phyloP scores from a whole-genome alignment of 768 basidiomycete species.

The Hypsizygus marmoreus region DNA sequence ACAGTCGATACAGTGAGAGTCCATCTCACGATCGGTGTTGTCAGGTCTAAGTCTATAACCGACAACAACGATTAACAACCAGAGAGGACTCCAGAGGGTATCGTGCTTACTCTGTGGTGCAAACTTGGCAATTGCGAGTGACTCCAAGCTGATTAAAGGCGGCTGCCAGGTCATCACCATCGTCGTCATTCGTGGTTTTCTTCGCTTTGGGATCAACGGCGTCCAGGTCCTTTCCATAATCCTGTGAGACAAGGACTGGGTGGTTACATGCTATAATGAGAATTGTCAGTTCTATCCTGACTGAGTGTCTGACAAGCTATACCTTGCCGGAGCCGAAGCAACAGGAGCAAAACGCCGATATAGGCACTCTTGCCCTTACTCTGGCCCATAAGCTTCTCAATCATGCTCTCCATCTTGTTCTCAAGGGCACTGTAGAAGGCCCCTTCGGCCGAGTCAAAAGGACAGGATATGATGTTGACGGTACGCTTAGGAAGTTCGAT shows the following conservation, averaged over 20 bases:
- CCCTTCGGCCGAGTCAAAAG: conserved; percentile 75
- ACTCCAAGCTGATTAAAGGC: conserved; percentile 75
- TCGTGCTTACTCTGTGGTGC: conserved; percentile 62
- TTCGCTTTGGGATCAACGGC: conserved; percentile 69
- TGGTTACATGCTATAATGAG: conserved; percentile 79
- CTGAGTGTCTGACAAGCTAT: too few species aligned
- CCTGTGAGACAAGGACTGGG: conserved; percentile 77
- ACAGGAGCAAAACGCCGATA: conserved; percentile 67
- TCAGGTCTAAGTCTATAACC: conserved; percentile 39
- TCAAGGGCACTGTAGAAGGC: conserved; percentile 79
- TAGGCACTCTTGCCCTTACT: conserved; percentile 60
- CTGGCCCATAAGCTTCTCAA: conserved; percentile 66
- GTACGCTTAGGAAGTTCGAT: conserved; percentile 77
- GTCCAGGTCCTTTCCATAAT: conserved; percentile 71
- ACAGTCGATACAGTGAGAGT: conserved; percentile 63
- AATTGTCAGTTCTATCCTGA: neutral
- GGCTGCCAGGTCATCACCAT: conserved; percentile 74
- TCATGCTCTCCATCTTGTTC: conserved; percentile 60
- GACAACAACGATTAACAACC: conserved; percentile 5
- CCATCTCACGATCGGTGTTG: conserved; percentile 42
- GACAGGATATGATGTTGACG: conserved; percentile 72
- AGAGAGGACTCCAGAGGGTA: neutral
- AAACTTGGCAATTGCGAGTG: conserved; percentile 75
- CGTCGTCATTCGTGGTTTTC: conserved; percentile 55
- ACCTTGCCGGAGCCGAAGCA: conserved; percentile 91